Evolutionary conservation across 208 protist genomes (phyloP).

Genomic region (Leishmania arabica): DNA sequence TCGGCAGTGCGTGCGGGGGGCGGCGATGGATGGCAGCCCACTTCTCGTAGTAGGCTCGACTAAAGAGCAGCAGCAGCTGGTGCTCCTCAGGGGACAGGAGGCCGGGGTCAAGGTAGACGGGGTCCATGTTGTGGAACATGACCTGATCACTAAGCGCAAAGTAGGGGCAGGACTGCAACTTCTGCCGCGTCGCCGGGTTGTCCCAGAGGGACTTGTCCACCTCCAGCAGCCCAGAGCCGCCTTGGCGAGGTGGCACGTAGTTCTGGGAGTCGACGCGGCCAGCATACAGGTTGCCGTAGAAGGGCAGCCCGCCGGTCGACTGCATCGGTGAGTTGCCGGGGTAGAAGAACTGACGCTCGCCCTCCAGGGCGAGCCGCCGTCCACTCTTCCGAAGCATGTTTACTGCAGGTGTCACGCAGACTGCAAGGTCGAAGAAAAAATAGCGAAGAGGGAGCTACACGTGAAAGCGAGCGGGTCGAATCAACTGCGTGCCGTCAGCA

Average conservation of each 20-base stretch:
- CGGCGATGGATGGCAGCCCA: constrained; percentile 64
- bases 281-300: constrained; percentile 87
- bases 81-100: constrained; percentile 84
- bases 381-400: constrained; percentile 36
- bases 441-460: neutral
- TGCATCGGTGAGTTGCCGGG: constrained; percentile 54
- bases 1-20: constrained; percentile 51
- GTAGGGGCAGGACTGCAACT: constrained; percentile 80
- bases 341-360: constrained; percentile 65
- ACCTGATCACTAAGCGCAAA: constrained; percentile 90
- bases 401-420: neutral
- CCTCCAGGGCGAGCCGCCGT: constrained; percentile 52
- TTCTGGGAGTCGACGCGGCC: constrained; percentile 81
- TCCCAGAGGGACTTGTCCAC: constrained; percentile 66
- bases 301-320: constrained; percentile 72
- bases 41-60: constrained; percentile 89
- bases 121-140: constrained; percentile 90
- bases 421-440: neutral
- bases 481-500: neutral
- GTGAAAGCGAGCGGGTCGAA: neutral
- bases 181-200: constrained; percentile 51
- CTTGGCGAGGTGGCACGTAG: constrained; percentile 66
- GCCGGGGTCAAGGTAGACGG: constrained; percentile 80
- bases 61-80: constrained; percentile 83
- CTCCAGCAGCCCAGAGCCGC: constrained; percentile 52